A percentile compares a stretch with the other conserved stretches of the same genome.
Conservation (phyloP, 805 yeast species). For the Myxozyma melibiosi region DNA sequence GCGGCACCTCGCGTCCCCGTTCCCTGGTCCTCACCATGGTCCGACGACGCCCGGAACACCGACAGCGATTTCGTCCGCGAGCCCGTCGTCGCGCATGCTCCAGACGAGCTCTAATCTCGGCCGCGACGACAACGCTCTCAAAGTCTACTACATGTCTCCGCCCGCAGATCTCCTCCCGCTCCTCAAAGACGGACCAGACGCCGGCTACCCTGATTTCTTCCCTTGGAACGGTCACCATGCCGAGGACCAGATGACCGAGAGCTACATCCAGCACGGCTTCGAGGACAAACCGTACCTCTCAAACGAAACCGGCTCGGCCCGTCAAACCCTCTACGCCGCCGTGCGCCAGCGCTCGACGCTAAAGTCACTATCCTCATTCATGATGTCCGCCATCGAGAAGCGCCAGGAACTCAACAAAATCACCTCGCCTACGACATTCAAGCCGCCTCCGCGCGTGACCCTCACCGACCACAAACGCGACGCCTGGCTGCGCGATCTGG, state of each 20-base stretch:
- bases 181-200: conserved; percentile 21
- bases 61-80: conserved; percentile 14
- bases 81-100: conserved; percentile 15
- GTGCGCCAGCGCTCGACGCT: conserved; percentile 47
- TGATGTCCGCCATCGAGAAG: conserved; percentile 52
- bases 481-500: conserved; percentile 80
- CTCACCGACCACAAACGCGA: conserved; percentile 84
- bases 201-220: conserved; percentile 64
- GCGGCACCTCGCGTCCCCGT: conserved; percentile 28
- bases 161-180: conserved; percentile 25
- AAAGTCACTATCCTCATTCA: conserved; percentile 52
- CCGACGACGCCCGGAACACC: conserved; percentile 29
- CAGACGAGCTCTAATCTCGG: not conserved
- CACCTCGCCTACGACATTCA: conserved; percentile 57
- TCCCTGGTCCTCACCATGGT: conserved; percentile 20
- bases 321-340: conserved; percentile 54
- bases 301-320: conserved; percentile 71
- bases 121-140: conserved; percentile 26
- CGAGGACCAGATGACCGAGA: conserved; percentile 58
- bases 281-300: conserved; percentile 47
- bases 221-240: conserved; percentile 66
- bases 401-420: conserved; percentile 52
- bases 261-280: conserved; percentile 68
- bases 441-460: conserved; percentile 87
- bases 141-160: conserved; percentile 27